Conservation (phyloP, 1,284 basidiomycete genomes). For the Cystobasidium sp. region DNA sequence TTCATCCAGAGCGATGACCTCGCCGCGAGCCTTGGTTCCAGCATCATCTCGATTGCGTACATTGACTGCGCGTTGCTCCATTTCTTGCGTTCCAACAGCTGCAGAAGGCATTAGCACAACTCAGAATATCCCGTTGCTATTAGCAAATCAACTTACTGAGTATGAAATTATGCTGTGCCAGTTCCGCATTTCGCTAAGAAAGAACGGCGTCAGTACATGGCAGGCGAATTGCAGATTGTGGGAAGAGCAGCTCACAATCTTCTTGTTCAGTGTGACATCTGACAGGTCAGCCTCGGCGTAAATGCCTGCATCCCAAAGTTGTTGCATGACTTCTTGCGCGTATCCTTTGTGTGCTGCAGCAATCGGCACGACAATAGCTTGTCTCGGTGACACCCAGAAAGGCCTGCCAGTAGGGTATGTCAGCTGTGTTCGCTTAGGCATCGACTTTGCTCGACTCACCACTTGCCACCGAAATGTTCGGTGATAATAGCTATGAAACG, state of each 20-base stretch:
- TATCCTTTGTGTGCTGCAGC: conserved; percentile 88
- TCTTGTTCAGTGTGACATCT: conserved; percentile 92
- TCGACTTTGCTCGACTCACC: conserved; percentile 63
- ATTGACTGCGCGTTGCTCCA: conserved; percentile 83
- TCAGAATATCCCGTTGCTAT: conserved; percentile 7
- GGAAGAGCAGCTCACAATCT: conserved; percentile 64
- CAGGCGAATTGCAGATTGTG: conserved; percentile 35
- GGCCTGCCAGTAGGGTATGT: conserved; percentile 65
- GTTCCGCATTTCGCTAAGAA: conserved; percentile 54
- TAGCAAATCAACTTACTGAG: conserved; percentile 67
- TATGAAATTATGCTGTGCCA: conserved; percentile 96
- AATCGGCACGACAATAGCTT: conserved; percentile 92
- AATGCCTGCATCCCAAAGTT: conserved; percentile 72
- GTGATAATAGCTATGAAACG: conserved; percentile 97
- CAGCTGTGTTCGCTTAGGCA: conserved; percentile 5
- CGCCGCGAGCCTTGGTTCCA: conserved; percentile 72
- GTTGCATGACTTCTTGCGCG: conserved; percentile 75
- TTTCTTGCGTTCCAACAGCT: conserved; percentile 95
- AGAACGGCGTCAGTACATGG: conserved; percentile 45
- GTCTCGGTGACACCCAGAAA: conserved; percentile 96
- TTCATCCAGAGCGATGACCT: conserved; percentile 70
- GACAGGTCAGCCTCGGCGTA: conserved; percentile 91
- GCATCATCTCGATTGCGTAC: conserved; percentile 92
- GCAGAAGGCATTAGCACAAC: conserved; percentile 25
- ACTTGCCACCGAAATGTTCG: conserved; percentile 97